Evolutionary conservation across 2,329 filamentous ascomycete genomes (phyloP).

Genomic region (Hypoxylon sp.): DNA sequence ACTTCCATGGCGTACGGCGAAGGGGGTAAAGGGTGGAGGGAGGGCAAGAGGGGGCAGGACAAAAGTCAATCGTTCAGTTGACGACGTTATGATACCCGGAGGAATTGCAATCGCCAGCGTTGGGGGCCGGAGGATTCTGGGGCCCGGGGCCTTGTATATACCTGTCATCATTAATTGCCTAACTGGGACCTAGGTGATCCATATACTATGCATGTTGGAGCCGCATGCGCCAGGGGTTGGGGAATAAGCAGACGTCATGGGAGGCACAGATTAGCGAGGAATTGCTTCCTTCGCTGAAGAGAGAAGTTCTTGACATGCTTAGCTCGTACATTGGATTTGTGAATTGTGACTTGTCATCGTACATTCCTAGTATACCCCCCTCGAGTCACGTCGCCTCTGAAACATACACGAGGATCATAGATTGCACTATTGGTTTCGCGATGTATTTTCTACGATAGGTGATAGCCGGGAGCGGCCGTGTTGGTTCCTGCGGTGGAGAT

Average conservation of each 20-base stretch:
- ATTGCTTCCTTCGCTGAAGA: conserved; percentile 1
- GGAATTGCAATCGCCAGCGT: neutral
- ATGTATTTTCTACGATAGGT: neutral
- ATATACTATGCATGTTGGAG: conserved; percentile 17
- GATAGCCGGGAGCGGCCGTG: neutral
- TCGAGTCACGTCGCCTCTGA: conserved; percentile 14
- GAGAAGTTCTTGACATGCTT: conserved; percentile 6
- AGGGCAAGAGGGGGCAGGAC: neutral
- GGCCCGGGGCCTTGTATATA: neutral
- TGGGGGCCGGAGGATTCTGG: conserved; percentile 15
- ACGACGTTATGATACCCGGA: conserved; percentile 39
- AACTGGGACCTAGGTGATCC: neutral
- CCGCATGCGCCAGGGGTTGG: neutral
- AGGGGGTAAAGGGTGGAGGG: neutral
- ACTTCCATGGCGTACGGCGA: conserved; percentile 25
- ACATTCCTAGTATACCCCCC: too few relatives aligned
- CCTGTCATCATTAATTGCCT: conserved; percentile 14
- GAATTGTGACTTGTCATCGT: conserved; percentile 24
- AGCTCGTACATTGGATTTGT: neutral
- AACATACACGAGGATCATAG: conserved; percentile 23
- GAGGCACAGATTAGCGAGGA: conserved; percentile 6
- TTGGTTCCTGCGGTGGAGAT: conserved; percentile 20
- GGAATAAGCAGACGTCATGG: neutral
- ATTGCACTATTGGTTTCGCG: conserved; percentile 10
- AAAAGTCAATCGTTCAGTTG: conserved; percentile 30